Evolutionary conservation across 106 monocot genomes (phyloP), one percentile per base, ranked within the genome.

Genomic region (Agapanthus africanus): DNA sequence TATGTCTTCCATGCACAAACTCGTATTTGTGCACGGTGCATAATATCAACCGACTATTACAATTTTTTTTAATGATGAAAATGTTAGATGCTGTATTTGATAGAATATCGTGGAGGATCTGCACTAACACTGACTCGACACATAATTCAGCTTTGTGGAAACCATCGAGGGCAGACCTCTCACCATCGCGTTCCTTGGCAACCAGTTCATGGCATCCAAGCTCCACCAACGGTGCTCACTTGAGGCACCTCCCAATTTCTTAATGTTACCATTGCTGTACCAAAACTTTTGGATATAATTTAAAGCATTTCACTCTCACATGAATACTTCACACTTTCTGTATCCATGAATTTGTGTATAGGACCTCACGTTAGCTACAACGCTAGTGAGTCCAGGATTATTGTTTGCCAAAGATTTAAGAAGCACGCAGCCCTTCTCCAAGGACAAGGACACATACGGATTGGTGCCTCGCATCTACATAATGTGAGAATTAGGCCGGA

Each of bases 381-480:
- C 56, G 31, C 30, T 54, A 9, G 4, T 23, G 61, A 75, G 67
- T 36, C 47, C 68, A 21, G 44, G 22, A 2, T 60, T 57, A 7
- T n/a, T 56, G 2, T 44, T 46, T 11, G 0, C 27, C 3, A 54
- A 42, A 49, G 41, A 67, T n/a, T 18, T 59, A 6, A 34, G 44
- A 18, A 67, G 54, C 16, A 22, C 0, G 22, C 22, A 21, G 23
- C 25, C 52, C 5, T 52, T 52, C 23, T 5, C 69, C 36, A 34
- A 33, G 72, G 65, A 68, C 33, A 50, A 57, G 21, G n/a, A n/a
- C n/a, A n/a, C n/a, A n/a, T 81, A 38, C 22, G 83, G 83, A 10
- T 78, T 73, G 0, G 80, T 89, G 27, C 62, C 59, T 42, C 65
- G 69, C 39, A 62, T 76, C n/a, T 90, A 41, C 32, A 50, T 90